Evolutionary conservation across 768 basidiomycete genomes (phyloP).

Genomic region (Sporobolomyces phaffii): DNA sequence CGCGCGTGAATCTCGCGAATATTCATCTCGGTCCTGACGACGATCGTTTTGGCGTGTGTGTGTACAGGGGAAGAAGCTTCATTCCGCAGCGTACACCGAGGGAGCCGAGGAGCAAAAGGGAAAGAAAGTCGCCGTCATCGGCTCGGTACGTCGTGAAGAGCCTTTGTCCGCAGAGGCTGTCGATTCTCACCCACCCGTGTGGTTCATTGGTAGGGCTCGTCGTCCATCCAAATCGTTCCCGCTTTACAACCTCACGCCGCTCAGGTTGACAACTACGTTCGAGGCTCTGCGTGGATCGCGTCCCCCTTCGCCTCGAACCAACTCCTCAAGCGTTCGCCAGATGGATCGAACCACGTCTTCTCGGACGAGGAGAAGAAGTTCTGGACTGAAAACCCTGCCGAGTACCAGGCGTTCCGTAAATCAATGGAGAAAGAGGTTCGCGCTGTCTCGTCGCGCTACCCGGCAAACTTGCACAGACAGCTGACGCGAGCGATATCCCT

Average conservation of each 20-base stretch:
- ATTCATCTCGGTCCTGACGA: no score
- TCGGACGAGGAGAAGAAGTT: slow-evolving; percentile 35
- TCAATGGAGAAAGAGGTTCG: slow-evolving; percentile 36
- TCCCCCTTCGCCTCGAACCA: slow-evolving; percentile 28
- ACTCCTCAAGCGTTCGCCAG: slow-evolving; percentile 18
- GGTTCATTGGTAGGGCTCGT: slow-evolving; percentile 15
- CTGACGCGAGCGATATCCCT: no score
- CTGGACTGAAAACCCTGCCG: slow-evolving; percentile 11
- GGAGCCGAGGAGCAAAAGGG: slow-evolving; percentile 37
- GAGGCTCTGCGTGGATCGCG: slow-evolving; percentile 35
- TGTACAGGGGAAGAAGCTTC: slow-evolving; percentile 54
- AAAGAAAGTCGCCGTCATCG: slow-evolving; percentile 44
- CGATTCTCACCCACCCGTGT: no score
- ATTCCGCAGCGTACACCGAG: slow-evolving; percentile 60
- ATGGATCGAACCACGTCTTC: slow-evolving; percentile 32
- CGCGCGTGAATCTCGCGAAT: background rate
- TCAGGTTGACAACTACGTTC: slow-evolving; percentile 34
- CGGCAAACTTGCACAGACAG: no score
- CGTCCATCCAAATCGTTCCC: slow-evolving; percentile 37
- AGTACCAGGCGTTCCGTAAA: slow-evolving; percentile 27
- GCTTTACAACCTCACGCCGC: slow-evolving; percentile 19
- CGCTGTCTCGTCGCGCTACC: background rate
- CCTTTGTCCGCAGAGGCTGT: no score
- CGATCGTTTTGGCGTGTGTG: no score
- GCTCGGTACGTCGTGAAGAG: slow-evolving; percentile 20